Evolutionary conservation across 2,329 filamentous ascomycete genomes (phyloP).

Genomic region (Aspergillus sp.): DNA sequence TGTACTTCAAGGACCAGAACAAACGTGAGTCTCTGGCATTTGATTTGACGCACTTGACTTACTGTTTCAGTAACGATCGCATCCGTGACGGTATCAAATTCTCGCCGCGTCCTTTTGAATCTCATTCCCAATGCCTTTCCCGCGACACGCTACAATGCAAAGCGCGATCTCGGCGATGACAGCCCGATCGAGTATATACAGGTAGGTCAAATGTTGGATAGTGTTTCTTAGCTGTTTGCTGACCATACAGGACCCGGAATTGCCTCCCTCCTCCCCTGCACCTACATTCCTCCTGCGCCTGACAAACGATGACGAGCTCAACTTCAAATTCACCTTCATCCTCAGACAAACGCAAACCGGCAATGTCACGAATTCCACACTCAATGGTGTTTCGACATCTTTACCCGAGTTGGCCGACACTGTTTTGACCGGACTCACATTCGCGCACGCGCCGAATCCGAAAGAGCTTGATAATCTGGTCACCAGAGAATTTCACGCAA

Average conservation of each 20-base stretch:
- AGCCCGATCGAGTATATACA: constrained; percentile 87
- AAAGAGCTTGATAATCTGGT: constrained; percentile 92
- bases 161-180: constrained; percentile 73
- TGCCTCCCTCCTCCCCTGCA: constrained; percentile 45
- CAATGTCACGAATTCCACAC: constrained; percentile 56
- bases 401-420: constrained; percentile 66
- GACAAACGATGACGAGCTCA: constrained; percentile 86
- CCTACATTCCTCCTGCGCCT: constrained; percentile 86
- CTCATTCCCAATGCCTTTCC: constrained; percentile 87
- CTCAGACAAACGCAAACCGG: constrained; percentile 61
- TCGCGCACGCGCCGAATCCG: constrained; percentile 82
- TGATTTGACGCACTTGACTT: not conserved
- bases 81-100: constrained; percentile 79
- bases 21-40: constrained; percentile 62
- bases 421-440: constrained; percentile 84
- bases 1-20: constrained; percentile 90
- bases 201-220: constrained; percentile 55
- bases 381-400: constrained; percentile 56
- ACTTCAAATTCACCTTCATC: constrained; percentile 90
- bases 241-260: constrained; percentile 74
- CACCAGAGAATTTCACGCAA: constrained; percentile 92
- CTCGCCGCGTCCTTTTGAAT: constrained; percentile 75
- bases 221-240: not conserved
- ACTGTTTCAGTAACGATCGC: constrained; percentile 75
- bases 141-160: constrained; percentile 74